Base-by-base conservation (phyloP, 768 basidiomycete genomes). In the Lactifluus piperatus region DNA sequence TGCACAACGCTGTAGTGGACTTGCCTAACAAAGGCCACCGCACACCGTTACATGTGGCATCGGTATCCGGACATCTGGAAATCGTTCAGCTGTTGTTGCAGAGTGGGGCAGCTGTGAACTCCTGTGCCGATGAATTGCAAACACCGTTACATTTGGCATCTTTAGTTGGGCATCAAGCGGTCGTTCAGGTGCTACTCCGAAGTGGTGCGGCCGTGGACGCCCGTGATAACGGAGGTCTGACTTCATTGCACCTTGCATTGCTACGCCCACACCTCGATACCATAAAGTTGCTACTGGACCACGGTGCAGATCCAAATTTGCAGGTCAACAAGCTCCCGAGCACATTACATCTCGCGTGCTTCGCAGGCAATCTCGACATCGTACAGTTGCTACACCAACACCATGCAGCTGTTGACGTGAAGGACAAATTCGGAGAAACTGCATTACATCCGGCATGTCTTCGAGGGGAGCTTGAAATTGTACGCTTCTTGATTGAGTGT, bases 21-120 rank as follows among this genome's bases (percentile, higher is more conserved):
- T n/a, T n/a, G n/a, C n/a, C n/a, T n/a, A n/a, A n/a, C 6, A 3
- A 24, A 4, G 0, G 14, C 0, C 32, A 14, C 11, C 10, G 7
- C 1, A 29, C 49, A 1, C 49, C 56, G 11, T 26, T 51, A 9
- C 1, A 14, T 6, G 14, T 2, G 1, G 56, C 56, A 26, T 50
- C 49, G 4, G 1, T 0, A 22, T 1, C 0, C 2, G 56, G 56
- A 24, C 22, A 24, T 3, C 29, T 30, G 16, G 44, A 24, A 2
- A n/a, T 56, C 14, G 54, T 37, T 4, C 45, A 1, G 4, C 10
- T 48, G n/a, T 22, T 56, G n/a, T 26, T 56, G 20, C 11, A 56
- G 36, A 14, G 26, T 13, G 46, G 46, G 3, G 54, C 54, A 5
- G 27, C 26, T 29, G 2, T 39, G 4, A 20, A 36, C 1, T 37